A percentile compares a stretch with the other conserved stretches of the same genome.
Evolutionary conservation across 805 yeast genomes (phyloP).

Genomic region (Yamadazyma endophytica): DNA sequence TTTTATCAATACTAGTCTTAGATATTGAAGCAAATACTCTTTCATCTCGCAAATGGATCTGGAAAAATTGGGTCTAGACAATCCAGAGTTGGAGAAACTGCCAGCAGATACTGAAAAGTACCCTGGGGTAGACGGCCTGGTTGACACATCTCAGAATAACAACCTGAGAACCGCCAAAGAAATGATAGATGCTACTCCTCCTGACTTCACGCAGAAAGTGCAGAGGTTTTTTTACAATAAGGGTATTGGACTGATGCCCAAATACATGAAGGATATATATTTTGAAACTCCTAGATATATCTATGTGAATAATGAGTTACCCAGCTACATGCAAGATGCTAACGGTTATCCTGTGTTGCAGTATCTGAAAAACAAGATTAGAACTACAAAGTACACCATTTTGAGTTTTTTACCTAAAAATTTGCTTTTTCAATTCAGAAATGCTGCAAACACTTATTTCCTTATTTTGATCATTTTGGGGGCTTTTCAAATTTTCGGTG

Average conservation of each 20-base stretch:
- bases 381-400: constrained; percentile 88
- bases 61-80: not conserved
- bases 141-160: too few relatives aligned
- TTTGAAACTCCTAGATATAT: constrained; percentile 38
- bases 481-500: constrained; percentile 74
- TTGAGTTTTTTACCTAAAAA: constrained; percentile 85
- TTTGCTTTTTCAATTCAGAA: constrained; percentile 67
- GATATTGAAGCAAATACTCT: not conserved
- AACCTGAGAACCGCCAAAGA: constrained; percentile 4
- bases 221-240: constrained; percentile 16
- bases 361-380: constrained; percentile 54
- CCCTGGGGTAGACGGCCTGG: too few relatives aligned
- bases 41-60: not conserved
- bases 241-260: constrained; percentile 27
- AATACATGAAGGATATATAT: constrained; percentile 34
- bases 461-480: constrained; percentile 76
- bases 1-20: not conserved
- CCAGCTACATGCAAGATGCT: constrained; percentile 34
- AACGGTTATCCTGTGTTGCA: constrained; percentile 27
- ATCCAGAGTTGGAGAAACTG: not conserved
- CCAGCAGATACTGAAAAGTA: too few relatives aligned
- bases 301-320: constrained; percentile 48
- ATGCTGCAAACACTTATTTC: constrained; percentile 89
- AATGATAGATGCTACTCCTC: constrained; percentile 14
- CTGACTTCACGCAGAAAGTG: constrained; percentile 16